A percentile compares a stretch with the other conserved stretches of the same genome.
Evolutionary conservation across 768 basidiomycete genomes (phyloP).

Genomic region (Clavulina sp.): DNA sequence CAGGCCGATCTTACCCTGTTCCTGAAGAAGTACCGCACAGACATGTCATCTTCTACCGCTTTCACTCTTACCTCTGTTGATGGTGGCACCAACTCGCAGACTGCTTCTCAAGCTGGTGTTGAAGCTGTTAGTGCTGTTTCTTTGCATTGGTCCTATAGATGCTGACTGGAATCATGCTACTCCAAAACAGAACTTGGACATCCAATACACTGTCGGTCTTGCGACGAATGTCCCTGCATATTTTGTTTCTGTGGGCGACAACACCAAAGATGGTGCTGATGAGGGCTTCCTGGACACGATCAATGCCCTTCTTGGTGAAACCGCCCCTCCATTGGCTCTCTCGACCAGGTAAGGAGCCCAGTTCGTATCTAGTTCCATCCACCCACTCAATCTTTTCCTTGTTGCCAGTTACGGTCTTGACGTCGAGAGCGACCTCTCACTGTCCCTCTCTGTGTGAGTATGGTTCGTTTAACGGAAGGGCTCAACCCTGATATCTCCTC

Average conservation of each 20-base stretch:
- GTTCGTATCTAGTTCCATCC: neutral
- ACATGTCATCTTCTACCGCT: neutral
- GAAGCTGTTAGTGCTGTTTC: too few relatives aligned
- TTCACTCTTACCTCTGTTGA: neutral
- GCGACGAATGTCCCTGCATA: neutral
- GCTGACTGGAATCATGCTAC: too few relatives aligned
- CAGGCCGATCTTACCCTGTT: slow-evolving; percentile 31
- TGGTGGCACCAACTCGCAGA: too few relatives aligned
- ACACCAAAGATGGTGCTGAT: neutral
- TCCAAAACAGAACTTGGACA: neutral
- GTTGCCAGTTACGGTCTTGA: neutral
- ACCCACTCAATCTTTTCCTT: neutral
- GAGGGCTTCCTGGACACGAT: neutral
- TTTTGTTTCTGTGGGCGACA: neutral
- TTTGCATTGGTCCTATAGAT: too few relatives aligned
- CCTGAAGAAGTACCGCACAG: neutral
- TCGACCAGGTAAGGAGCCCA: neutral
- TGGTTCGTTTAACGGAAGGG: neutral
- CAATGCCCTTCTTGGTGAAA: neutral
- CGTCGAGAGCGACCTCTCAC: neutral
- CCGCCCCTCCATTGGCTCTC: neutral
- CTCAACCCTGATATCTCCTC: neutral
- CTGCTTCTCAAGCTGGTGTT: too few relatives aligned
- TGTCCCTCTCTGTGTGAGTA: neutral
- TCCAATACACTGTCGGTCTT: neutral